Evolutionary conservation across 2,329 filamentous ascomycete genomes (phyloP), one percentile per base, ranked within the genome.

Genomic region (Aspergillus cejpii): DNA sequence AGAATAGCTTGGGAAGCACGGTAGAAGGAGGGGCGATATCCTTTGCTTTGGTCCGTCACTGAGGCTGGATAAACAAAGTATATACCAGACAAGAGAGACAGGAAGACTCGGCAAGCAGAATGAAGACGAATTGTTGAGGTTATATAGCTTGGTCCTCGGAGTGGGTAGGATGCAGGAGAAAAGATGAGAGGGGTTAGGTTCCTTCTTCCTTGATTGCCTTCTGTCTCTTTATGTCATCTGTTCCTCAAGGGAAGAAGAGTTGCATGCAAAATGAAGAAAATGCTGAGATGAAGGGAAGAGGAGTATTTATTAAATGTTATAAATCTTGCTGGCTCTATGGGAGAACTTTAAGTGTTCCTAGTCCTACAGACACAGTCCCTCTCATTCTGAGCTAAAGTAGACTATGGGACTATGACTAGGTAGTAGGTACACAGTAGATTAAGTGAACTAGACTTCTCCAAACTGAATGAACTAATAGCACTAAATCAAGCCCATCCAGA

Each of bases 291-390:
- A 49, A 46, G 54, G 55, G 52, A 51, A 50, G 44, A 50, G 52
- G 50, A 53, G 55, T 50, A 56, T 55, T 12, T 49, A 54, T 54
- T 58, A 56, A 58, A 57, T 57, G 55, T 52, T 54, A 52, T 56
- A 8, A 24, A 5, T 24, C 8, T 24, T 55, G 52, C 55, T 56
- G 47, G 54, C 55, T 51, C 55, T 58, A 58, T 46, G 47, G 53
- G 48, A 34, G 37, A 44, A 21, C 5, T n/a, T 24, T 24, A 24
- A 49, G 43, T 39, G 45, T 52, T 45, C 43, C 45, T 34, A n/a
- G 17, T 47, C 53, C 50, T 50, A 47, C 42, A 47, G 44, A 48
- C 28, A 31, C 39, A 37, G 52, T n/a, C n/a, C n/a, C n/a, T n/a
- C n/a, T n/a, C 47, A 43, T 51, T 52, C 46, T 44, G 15, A 44